A percentile compares a stretch with the other conserved stretches of the same genome.
Conservation (phyloP, 169 alveolate genomes). For the Miamiensis avidus region DNA sequence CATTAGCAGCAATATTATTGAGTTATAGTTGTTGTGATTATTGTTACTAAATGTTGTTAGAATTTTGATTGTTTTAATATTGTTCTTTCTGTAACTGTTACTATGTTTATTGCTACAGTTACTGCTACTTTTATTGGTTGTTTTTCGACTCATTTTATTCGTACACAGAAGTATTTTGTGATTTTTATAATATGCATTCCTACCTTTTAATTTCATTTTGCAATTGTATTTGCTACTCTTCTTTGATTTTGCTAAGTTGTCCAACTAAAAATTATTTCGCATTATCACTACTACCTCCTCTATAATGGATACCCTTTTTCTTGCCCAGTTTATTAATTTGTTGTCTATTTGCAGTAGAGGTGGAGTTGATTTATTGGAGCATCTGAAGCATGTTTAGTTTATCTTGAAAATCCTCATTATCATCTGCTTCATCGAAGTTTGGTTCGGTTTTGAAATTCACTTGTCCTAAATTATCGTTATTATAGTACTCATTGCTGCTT, state of each 20-base stretch:
- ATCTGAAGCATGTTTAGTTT: background rate
- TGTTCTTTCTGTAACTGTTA: too few relatives aligned
- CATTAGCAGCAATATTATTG: too few relatives aligned
- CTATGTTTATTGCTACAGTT: too few relatives aligned
- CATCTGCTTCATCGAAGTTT: background rate
- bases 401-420: background rate
- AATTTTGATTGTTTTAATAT: too few relatives aligned
- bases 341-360: background rate
- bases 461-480: background rate
- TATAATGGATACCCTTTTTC: background rate
- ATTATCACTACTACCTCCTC: background rate
- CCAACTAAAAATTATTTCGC: background rate
- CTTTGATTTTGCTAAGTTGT: conserved; percentile 52
- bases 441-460: background rate
- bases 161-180: too few relatives aligned
- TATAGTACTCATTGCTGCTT: background rate
- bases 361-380: background rate
- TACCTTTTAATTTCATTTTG: too few relatives aligned
- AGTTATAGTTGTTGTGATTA: too few relatives aligned
- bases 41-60: too few relatives aligned
- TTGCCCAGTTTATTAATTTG: background rate
- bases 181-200: too few relatives aligned
- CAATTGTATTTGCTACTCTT: too few relatives aligned
- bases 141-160: too few relatives aligned
- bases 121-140: too few relatives aligned